Evolutionary conservation across 148 eudicot genomes (phyloP), one percentile per base, ranked within the genome.

Genomic region (Gaultheria prostrata): DNA sequence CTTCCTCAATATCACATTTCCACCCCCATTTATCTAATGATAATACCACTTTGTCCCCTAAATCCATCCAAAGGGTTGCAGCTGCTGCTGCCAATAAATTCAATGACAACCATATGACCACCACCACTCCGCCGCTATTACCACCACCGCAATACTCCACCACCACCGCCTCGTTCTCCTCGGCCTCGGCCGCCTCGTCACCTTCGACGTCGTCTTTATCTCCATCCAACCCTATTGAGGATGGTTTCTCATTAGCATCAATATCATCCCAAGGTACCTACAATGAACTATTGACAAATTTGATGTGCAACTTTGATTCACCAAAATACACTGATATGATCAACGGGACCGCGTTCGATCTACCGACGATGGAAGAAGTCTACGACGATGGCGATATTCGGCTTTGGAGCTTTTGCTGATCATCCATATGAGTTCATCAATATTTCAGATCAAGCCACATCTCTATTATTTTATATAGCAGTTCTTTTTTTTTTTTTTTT

Each of bases 341-440:
- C 65, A 86, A 87, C 61, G 88, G 89, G 71, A 78, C 86, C 73
- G 87, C 89, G 73, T 93, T 93, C 65, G 90, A 92, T 87, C 91
- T 94, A 2, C 49, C 85, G 3, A 80, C 86, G 15, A 79, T 84
- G 78, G 93, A 92, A 81, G 87, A 88, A 76, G 83, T 82, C 79
- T 90, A 87, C 80, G 93, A 93, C 85, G 98, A 91, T 11, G 88
- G 87, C 43, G 97, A 95, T 80, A 91, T 95, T 65, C 86, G 88
- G 21, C 85, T 95, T 13, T 95, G 98, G 98, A 91, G 87, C 89
- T 95, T 93, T 82, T 84, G 90, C 82, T 93, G 87, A 91, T 76
- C 80, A 30, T 53, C 15, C 71, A 17, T 57, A 17, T 57, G 63
- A 5, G 24, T 5, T 45, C 5, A 57, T 30, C 6, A 30, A 30